These are phyloP conservation scores for Streptanthus diversifolius DNA, from an alignment of 345 rosid genomes.

Conservation along the genomic window DNA sequence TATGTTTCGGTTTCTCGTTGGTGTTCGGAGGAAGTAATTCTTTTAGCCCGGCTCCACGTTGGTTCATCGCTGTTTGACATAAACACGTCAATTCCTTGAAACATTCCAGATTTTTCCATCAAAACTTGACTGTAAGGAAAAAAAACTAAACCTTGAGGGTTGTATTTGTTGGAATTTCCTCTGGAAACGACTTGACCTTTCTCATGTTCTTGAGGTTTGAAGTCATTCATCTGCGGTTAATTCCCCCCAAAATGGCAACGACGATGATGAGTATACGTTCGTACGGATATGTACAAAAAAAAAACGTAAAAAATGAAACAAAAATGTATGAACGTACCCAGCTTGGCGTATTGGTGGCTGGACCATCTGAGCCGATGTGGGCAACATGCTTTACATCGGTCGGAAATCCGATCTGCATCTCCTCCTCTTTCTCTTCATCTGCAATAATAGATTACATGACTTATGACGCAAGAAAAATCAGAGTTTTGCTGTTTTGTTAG, in stretches of 20 bases:
- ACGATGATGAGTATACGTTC: background rate
- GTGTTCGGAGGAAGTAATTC: conserved; percentile 20
- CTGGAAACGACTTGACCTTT: conserved; percentile 30
- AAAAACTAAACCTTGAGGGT: conserved; percentile 21
- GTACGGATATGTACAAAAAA: background rate
- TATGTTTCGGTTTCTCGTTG: conserved; percentile 29
- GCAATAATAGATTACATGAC: background rate
- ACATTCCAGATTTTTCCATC: background rate
- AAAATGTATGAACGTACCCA: conserved; percentile 41
- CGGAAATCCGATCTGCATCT: conserved; percentile 83
- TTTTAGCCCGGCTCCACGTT: conserved; percentile 20
- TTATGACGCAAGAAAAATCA: conserved; percentile 1
- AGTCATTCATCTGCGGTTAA: conserved; percentile 31
- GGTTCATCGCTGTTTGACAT: conserved; percentile 18
- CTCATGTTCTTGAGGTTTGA: conserved; percentile 33
- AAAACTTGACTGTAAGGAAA: background rate
- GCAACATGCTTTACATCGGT: conserved; percentile 99
- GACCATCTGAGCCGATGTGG: conserved; percentile 86
- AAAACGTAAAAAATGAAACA: background rate
- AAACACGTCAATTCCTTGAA: background rate
- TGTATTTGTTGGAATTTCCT: conserved; percentile 34
- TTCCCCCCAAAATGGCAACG: background rate
- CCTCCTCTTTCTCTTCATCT: conserved; percentile 76
- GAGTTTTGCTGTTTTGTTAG: background rate
- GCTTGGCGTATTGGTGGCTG: conserved; percentile 50